These are phyloP conservation scores for Senecio squalidus DNA, from an alignment of 140 eudicot species.

Conservation along the genomic window DNA sequence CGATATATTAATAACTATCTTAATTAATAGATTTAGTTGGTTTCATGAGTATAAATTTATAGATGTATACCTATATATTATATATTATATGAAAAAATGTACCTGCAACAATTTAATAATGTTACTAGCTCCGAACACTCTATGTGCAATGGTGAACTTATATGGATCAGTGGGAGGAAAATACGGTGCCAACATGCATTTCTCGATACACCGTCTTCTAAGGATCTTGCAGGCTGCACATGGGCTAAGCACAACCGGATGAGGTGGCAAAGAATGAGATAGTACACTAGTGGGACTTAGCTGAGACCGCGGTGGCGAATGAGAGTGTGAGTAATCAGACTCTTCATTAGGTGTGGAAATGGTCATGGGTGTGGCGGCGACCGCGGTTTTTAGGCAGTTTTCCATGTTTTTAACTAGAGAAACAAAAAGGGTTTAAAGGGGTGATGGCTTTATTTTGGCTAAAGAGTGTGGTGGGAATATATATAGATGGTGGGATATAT, in stretches of 20 bases:
- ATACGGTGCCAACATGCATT: slow-evolving; percentile 66
- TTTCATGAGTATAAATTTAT: too few species aligned
- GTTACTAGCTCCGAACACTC: slow-evolving; percentile 79
- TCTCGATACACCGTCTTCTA: slow-evolving; percentile 57
- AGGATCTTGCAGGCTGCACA: slow-evolving; percentile 85
- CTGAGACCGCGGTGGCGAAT: slow-evolving; percentile 19
- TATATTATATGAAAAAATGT: not conserved
- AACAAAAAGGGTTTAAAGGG: not conserved
- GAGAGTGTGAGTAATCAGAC: slow-evolving; percentile 18
- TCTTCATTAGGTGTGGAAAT: slow-evolving; percentile 16
- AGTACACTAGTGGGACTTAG: slow-evolving; percentile 27
- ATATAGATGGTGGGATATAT: slow-evolving; percentile 25
- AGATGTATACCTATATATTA: too few species aligned
- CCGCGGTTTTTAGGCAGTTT: slow-evolving; percentile 12
- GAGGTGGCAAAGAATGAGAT: slow-evolving; percentile 15
- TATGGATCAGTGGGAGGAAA: slow-evolving; percentile 69
- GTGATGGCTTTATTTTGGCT: not conserved
- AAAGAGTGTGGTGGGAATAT: slow-evolving; percentile 17
- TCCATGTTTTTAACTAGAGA: slow-evolving; percentile 17
- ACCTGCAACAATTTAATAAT: slow-evolving; percentile 64
- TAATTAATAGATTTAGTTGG: too few species aligned
- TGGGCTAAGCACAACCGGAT: slow-evolving; percentile 45
- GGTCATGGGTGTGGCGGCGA: slow-evolving; percentile 9
- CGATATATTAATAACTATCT: too few species aligned
- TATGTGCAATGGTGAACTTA: slow-evolving; percentile 68